These are phyloP conservation scores for Gonium pectorale DNA, from an alignment of 139 green algal genomes.

Conservation along the genomic window DNA sequence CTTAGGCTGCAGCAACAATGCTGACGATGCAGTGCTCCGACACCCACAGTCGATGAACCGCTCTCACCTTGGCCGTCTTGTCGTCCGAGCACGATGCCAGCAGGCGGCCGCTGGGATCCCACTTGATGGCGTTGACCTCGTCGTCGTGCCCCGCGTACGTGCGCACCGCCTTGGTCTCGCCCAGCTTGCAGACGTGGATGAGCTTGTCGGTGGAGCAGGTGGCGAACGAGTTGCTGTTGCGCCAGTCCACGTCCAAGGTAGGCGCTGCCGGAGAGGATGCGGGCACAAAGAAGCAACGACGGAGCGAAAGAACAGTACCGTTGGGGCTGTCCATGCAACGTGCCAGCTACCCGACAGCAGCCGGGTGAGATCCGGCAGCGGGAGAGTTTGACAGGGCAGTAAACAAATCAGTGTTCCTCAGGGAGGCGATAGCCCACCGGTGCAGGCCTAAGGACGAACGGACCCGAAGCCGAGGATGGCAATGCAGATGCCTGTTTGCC, in stretches of 20 bases:
- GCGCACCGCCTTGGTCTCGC: constrained; percentile 69
- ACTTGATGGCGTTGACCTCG: constrained; percentile 93
- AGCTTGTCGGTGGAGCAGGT: constrained; percentile 90
- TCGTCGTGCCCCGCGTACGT: constrained; percentile 84
- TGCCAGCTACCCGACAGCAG: too few relatives aligned
- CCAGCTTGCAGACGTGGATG: constrained; percentile 90
- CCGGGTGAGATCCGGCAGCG: too few relatives aligned
- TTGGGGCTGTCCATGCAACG: too few relatives aligned
- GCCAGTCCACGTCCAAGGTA: constrained; percentile 94
- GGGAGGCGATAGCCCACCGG: too few relatives aligned
- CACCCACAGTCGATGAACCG: too few relatives aligned
- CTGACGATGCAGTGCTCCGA: too few relatives aligned
- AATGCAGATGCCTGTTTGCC: not conserved
- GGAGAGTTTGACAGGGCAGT: too few relatives aligned
- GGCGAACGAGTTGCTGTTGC: constrained; percentile 90
- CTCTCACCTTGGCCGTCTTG: constrained; percentile 84
- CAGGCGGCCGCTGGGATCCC: constrained; percentile 69
- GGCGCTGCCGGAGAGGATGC: constrained; percentile 61
- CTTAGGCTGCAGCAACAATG: too few relatives aligned
- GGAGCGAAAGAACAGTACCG: too few relatives aligned
- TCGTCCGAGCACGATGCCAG: constrained; percentile 94
- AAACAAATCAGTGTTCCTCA: too few relatives aligned
- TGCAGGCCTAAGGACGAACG: too few relatives aligned
- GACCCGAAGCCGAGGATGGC: too few relatives aligned
- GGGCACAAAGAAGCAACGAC: not conserved